phyloP scores from a whole-genome alignment of 2,329 filamentous ascomycete species.

The Apiospora rasikravindrae region DNA sequence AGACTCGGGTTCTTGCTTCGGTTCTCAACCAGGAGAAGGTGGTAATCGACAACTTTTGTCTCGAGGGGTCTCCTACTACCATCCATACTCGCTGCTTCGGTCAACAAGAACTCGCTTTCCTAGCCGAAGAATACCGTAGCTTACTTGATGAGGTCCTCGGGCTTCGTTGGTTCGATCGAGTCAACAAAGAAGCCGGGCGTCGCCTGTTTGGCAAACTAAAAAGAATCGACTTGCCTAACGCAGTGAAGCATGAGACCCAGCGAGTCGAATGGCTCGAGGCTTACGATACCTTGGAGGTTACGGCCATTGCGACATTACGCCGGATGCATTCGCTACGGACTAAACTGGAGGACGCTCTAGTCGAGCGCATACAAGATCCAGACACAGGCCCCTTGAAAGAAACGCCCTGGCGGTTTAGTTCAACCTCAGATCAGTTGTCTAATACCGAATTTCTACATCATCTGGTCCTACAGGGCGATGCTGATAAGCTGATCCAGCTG shows the following conservation, averaged over 20 bases:
- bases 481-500: neutral
- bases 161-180: neutral
- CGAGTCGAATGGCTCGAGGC: neutral
- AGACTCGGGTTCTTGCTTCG: neutral
- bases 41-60: neutral
- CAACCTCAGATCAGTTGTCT: neutral
- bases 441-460: neutral
- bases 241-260: neutral
- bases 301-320: neutral
- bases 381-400: neutral
- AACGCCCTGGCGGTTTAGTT: neutral
- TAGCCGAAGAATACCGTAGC: neutral
- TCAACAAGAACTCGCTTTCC: neutral
- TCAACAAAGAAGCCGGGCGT: neutral
- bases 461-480: neutral
- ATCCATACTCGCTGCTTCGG: neutral
- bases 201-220: neutral
- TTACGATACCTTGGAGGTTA: neutral
- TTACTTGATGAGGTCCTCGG: neutral
- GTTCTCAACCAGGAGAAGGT: neutral
- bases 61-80: neutral
- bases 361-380: neutral
- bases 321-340: neutral
- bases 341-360: neutral
- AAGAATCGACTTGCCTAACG: neutral